Conservation (phyloP, 2,329 filamentous ascomycete genomes). For the Penicillium oxalicum region DNA sequence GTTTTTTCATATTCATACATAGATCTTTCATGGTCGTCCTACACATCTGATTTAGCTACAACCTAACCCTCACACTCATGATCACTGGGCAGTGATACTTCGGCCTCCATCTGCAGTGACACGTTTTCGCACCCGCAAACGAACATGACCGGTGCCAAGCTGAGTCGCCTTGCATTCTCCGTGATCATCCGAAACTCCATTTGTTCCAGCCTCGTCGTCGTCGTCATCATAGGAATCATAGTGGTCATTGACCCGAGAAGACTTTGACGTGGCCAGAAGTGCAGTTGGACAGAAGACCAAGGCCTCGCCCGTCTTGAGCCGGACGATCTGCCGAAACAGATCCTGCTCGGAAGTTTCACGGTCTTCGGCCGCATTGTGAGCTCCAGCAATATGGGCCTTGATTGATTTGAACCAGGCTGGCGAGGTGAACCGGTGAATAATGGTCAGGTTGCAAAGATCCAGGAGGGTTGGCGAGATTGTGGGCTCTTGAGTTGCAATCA, state of each 20-base stretch:
- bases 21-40: no score
- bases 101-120: slow-evolving; percentile 43
- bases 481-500: slow-evolving; percentile 74
- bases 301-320: slow-evolving; percentile 45
- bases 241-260: background rate
- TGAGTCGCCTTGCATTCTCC: background rate
- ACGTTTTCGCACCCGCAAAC: slow-evolving; percentile 36
- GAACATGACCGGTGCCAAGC: slow-evolving; percentile 26
- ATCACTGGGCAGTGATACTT: slow-evolving; percentile 16
- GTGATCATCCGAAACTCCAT: background rate
- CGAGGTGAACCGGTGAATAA: slow-evolving; percentile 66
- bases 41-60: no score
- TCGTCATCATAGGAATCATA: no score
- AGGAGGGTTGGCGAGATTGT: slow-evolving; percentile 63
- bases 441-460: slow-evolving; percentile 64
- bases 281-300: slow-evolving; percentile 46
- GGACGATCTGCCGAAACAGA: slow-evolving; percentile 44
- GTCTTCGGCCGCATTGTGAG: slow-evolving; percentile 10
- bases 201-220: background rate
- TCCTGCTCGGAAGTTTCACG: slow-evolving; percentile 2
- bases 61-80: background rate
- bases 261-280: slow-evolving; percentile 26
- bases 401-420: slow-evolving; percentile 56
- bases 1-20: no score
- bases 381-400: slow-evolving; percentile 45